Conservation (phyloP, 345 rosid species). For the Rhizophora apiculata region DNA sequence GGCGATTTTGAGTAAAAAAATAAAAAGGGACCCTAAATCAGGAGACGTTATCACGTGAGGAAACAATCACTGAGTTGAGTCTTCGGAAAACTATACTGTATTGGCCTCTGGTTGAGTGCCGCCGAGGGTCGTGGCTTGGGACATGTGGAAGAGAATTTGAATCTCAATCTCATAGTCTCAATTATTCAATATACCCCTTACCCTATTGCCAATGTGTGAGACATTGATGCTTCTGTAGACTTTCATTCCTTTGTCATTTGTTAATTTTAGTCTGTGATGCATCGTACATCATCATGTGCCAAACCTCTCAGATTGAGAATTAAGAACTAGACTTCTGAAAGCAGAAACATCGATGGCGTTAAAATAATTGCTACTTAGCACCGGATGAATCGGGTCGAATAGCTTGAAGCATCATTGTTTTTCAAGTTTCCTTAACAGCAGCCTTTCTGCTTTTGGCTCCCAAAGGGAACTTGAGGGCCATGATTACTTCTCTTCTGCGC, state of each 20-base stretch:
- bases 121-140: no score
- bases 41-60: no score
- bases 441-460: conserved; percentile 20
- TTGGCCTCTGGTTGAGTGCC: no score
- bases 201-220: no score
- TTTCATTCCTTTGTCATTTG: neutral
- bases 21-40: no score
- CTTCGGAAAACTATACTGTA: no score
- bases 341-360: conserved; percentile 27
- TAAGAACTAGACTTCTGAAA: conserved; percentile 13
- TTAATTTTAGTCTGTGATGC: neutral
- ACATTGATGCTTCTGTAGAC: neutral
- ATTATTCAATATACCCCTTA: no score
- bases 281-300: neutral
- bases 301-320: no score
- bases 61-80: no score
- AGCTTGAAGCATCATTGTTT: conserved; percentile 25
- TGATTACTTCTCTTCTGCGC: conserved; percentile 42
- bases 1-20: no score
- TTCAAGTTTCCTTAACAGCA: conserved; percentile 30
- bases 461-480: conserved; percentile 10
- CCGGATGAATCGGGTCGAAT: conserved; percentile 8
- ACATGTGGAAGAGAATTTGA: no score
- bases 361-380: conserved; percentile 16
- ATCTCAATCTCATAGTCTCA: no score